Evolutionary conservation across 1,284 basidiomycete genomes (phyloP).

Genomic region (Cutaneotrichosporon dermatis): DNA sequence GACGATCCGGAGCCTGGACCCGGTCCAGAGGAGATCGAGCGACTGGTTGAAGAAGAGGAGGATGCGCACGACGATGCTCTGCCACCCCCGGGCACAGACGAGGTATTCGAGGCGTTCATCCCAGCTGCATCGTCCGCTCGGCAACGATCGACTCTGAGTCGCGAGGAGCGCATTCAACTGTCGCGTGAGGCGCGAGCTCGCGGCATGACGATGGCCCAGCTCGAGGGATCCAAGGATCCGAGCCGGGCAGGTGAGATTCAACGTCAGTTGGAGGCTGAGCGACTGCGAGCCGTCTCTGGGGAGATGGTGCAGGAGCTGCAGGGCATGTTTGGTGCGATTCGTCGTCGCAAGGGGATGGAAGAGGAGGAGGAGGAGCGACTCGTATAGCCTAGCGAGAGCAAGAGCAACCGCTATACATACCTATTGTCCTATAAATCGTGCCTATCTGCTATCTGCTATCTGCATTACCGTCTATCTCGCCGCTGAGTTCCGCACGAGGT

Average conservation of each 20-base stretch:
- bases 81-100: conserved; percentile 34
- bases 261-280: conserved; percentile 8
- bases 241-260: conserved; percentile 6
- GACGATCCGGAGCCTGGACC: conserved; percentile 7
- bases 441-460: no score
- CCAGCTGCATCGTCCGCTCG: not conserved
- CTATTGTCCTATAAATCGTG: not conserved
- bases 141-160: conserved; percentile 18
- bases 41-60: conserved; percentile 1
- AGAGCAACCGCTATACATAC: no score
- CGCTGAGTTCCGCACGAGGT: no score
- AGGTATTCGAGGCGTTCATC: conserved; percentile 29
- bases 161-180: conserved; percentile 36
- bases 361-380: not conserved
- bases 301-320: conserved; percentile 39
- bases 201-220: conserved; percentile 27
- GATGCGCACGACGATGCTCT: conserved; percentile 6
- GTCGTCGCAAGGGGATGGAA: conserved; percentile 27
- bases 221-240: conserved; percentile 10
- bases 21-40: conserved; percentile 13
- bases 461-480: no score
- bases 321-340: conserved; percentile 39
- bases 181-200: conserved; percentile 30
- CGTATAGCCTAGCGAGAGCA: no score
- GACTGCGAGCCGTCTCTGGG: conserved; percentile 16